phyloP scores from a whole-genome alignment of 352 stramenopile species.

The Halophytophthora polymorphica region DNA sequence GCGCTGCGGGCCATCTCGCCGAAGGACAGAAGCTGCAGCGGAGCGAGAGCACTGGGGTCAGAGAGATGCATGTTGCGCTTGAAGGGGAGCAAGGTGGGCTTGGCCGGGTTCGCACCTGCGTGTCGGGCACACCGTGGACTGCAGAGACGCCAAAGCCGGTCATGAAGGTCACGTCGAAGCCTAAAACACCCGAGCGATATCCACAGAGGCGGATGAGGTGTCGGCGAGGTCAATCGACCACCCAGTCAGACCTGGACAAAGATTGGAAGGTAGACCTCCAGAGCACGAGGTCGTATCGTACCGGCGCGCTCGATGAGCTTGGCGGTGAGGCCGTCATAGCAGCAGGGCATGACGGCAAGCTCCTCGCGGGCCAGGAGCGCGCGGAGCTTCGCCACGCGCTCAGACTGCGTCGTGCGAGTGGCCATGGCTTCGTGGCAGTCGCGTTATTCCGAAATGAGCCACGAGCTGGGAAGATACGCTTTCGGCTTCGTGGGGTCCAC shows the following conservation, averaged over 20 bases:
- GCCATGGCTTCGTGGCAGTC: conserved; percentile 3
- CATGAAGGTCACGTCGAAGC: conserved; percentile 92
- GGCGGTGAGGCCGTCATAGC: conserved; percentile 89
- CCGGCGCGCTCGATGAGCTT: conserved; percentile 82
- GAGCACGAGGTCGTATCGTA: not conserved
- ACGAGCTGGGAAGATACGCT: too few species aligned
- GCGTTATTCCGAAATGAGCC: too few species aligned
- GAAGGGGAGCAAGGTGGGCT: conserved; percentile 48
- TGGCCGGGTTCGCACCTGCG: conserved; percentile 68
- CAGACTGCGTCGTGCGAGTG: conserved; percentile 31
- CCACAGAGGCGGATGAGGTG: not conserved
- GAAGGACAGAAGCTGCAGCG: conserved; percentile 50
- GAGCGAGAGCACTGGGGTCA: conserved; percentile 17
- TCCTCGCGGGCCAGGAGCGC: conserved; percentile 45
- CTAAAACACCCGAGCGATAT: conserved; percentile 9
- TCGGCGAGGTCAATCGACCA: not conserved
- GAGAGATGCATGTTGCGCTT: conserved; percentile 31
- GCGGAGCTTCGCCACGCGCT: conserved; percentile 46
- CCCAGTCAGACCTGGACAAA: not conserved
- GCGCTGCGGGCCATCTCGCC: conserved; percentile 54
- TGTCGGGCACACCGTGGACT: conserved; percentile 86
- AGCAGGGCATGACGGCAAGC: conserved; percentile 86
- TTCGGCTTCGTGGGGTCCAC: too few species aligned
- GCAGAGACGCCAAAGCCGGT: conserved; percentile 91
- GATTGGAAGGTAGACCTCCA: not conserved